Evolutionary conservation across 768 basidiomycete genomes (phyloP).

Genomic region (Rhodotorula taiwanensis): DNA sequence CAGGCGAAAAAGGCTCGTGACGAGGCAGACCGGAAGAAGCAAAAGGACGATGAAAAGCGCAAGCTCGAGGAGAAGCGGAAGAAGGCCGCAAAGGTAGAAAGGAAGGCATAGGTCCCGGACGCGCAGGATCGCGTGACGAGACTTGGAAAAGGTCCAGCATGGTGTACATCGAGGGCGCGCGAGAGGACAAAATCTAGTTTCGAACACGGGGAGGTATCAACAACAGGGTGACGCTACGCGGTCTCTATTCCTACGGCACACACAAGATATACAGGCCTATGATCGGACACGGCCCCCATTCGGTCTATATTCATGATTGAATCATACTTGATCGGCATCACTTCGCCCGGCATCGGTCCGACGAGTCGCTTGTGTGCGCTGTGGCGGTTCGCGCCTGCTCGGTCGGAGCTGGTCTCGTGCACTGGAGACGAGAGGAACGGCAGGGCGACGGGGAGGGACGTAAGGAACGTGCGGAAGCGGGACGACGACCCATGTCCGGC

Average conservation of each 20-base stretch:
- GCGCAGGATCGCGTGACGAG: no score
- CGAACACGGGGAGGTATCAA: no score
- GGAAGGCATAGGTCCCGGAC: background rate
- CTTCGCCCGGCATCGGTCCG: constrained; percentile 55
- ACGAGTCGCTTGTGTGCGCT: background rate
- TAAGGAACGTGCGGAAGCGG: constrained; percentile 33
- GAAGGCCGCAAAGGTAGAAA: constrained; percentile 31
- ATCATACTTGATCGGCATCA: constrained; percentile 64
- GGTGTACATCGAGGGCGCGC: no score
- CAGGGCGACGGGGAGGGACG: constrained; percentile 16
- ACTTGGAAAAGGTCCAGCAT: no score
- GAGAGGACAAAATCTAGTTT: no score
- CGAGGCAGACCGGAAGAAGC: constrained; percentile 30
- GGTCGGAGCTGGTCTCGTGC: background rate
- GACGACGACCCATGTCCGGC: constrained; percentile 1
- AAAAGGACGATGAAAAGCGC: constrained; percentile 34
- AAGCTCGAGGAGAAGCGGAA: constrained; percentile 34
- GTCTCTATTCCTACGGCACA: background rate
- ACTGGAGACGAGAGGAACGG: constrained; percentile 17
- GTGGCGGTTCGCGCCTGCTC: background rate
- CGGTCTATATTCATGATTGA: constrained; percentile 71
- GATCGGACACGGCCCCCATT: constrained; percentile 72
- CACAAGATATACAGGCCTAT: constrained; percentile 57
- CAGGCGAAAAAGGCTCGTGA: constrained; percentile 29
- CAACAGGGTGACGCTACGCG: no score